Evolutionary conservation across 306 rosid genomes (phyloP).

Genomic region (Chamaecrista fasciculata): DNA sequence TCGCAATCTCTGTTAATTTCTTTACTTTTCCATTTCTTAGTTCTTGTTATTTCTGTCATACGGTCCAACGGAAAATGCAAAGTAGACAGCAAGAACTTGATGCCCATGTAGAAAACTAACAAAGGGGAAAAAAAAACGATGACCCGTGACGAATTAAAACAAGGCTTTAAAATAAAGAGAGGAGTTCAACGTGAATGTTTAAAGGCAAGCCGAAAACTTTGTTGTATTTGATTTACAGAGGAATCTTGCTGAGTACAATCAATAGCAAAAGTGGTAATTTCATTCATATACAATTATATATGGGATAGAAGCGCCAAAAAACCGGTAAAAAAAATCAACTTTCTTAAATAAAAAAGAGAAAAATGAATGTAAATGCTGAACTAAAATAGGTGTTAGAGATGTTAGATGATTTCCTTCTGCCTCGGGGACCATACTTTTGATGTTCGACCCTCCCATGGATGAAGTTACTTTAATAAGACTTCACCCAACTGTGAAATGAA

Average conservation of each 20-base stretch:
- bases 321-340: not conserved
- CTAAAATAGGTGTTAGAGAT: slow-evolving; percentile 28
- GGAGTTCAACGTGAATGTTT: not conserved
- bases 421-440: slow-evolving; percentile 14
- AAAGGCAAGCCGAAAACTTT: not conserved
- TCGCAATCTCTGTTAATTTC: not conserved
- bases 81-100: not conserved
- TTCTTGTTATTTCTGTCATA: not conserved
- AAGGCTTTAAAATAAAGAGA: not conserved
- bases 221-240: not conserved
- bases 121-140: not conserved
- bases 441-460: slow-evolving; percentile 27
- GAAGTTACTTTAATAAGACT: slow-evolving; percentile 41
- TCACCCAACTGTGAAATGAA: slow-evolving; percentile 37
- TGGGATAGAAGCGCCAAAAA: not conserved
- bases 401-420: slow-evolving; percentile 35
- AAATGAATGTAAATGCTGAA: slow-evolving; percentile 4
- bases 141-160: not conserved
- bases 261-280: not conserved
- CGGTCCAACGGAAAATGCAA: not conserved
- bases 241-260: not conserved
- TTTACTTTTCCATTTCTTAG: not conserved
- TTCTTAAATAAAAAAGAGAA: not conserved
- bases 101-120: not conserved
- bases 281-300: slow-evolving; percentile 23